Percentiles rank a stretch among this genome's conserved stretches.
Conservation (phyloP, 345 rosid species). For the Eucalyptus victrix region DNA sequence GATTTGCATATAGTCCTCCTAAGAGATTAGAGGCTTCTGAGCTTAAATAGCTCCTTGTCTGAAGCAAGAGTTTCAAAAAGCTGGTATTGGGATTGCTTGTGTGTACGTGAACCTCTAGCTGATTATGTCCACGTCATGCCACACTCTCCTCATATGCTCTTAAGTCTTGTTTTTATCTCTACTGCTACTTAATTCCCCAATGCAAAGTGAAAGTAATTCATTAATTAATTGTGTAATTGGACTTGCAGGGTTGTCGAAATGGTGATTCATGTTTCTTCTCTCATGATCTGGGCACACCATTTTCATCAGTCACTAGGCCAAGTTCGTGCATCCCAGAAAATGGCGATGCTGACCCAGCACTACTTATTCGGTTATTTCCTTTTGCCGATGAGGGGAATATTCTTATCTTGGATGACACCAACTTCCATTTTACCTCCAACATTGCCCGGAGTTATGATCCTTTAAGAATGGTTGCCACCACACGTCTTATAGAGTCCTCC, state of each 20-base stretch:
- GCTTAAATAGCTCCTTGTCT: not conserved
- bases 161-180: not conserved
- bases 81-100: not conserved
- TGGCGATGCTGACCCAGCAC: slow-evolving; percentile 20
- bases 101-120: not conserved
- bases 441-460: slow-evolving; percentile 43
- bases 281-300: slow-evolving; percentile 30
- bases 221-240: not conserved
- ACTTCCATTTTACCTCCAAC: slow-evolving; percentile 48
- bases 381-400: slow-evolving; percentile 28
- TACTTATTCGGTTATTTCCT: slow-evolving; percentile 42
- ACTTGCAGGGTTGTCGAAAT: slow-evolving; percentile 78
- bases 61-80: not conserved
- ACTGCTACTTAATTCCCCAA: not conserved
- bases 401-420: slow-evolving; percentile 65
- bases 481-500: slow-evolving; percentile 30
- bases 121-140: not conserved
- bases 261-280: slow-evolving; percentile 58
- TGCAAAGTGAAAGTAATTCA: not conserved
- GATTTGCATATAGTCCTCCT: not conserved
- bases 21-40: not conserved
- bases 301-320: slow-evolving; percentile 3
- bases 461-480: slow-evolving; percentile 42
- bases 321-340: slow-evolving; percentile 45
- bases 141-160: not conserved